A percentile compares a stretch with the other conserved stretches of the same genome.
Evolutionary conservation across 1,284 basidiomycete species (phyloP).

Genomic region (Phellopilus nigrolimitatus): DNA sequence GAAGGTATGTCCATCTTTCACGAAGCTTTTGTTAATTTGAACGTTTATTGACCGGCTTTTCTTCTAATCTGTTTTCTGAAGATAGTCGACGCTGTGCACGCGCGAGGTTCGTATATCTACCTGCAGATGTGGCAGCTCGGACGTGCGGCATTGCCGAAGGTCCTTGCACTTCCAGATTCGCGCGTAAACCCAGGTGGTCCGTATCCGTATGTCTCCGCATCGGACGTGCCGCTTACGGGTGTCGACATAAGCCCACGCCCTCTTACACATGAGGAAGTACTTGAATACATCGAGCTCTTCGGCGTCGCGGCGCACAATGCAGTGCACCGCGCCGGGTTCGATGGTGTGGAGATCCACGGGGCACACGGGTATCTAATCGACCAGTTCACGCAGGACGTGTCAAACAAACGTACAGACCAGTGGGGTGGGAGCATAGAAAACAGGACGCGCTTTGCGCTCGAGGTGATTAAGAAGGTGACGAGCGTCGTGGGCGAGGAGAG

Average conservation of each 20-base stretch:
- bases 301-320: conserved; percentile 4
- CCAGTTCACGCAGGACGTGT: no score
- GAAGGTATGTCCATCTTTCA: conserved; percentile 21
- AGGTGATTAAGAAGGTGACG: no score
- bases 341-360: no score
- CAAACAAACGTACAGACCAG: no score
- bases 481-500: no score
- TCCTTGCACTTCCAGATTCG: conserved; percentile 27
- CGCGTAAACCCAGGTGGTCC: conserved; percentile 17
- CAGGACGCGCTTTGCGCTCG: no score
- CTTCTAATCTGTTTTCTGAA: no score
- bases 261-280: neutral
- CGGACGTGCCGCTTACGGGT: conserved; percentile 36
- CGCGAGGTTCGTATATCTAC: conserved; percentile 38
- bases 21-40: neutral
- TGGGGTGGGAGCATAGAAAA: no score
- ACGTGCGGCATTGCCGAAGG: conserved; percentile 31
- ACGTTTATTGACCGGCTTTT: neutral
- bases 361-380: no score
- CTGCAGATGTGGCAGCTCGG: no score
- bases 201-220: conserved; percentile 36
- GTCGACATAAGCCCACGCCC: neutral
- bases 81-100: conserved; percentile 37
- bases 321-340: no score
- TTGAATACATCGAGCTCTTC: neutral